Conservation (phyloP, 768 basidiomycete genomes). For the Hypholoma fasciculare region DNA sequence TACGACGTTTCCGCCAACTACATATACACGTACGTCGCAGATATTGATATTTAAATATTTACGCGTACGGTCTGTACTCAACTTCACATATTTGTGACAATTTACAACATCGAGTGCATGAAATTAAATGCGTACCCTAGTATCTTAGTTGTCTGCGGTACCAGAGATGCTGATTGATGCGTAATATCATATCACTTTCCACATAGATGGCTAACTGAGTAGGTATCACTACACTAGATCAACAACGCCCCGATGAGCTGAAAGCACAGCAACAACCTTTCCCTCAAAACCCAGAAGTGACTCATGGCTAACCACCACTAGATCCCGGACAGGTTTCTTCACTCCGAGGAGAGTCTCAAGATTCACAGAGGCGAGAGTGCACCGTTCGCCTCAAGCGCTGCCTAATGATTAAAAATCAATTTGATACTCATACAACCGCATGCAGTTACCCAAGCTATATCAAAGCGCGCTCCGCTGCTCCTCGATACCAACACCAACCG, state of each 20-base stretch:
- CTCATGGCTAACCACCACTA: constrained; percentile 37
- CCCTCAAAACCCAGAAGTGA: constrained; percentile 39
- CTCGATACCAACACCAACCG: constrained; percentile 61
- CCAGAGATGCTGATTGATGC: too few species aligned
- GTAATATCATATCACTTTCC: too few species aligned
- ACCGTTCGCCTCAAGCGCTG: constrained; percentile 21
- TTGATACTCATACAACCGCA: background rate
- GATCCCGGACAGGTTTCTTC: constrained; percentile 30
- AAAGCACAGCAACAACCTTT: constrained; percentile 42
- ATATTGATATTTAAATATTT: too few species aligned
- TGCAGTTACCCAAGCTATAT: constrained; percentile 69
- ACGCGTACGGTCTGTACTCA: too few species aligned
- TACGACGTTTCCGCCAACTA: too few species aligned
- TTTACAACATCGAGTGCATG: too few species aligned
- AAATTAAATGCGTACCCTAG: too few species aligned
- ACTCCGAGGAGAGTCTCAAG: constrained; percentile 42
- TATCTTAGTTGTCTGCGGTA: too few species aligned
- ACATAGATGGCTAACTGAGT: background rate
- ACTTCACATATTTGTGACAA: too few species aligned
- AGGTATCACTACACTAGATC: constrained; percentile 13
- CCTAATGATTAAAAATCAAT: constrained; percentile 4
- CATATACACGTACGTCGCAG: too few species aligned
- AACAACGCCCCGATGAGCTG: constrained; percentile 22
- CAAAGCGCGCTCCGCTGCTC: constrained; percentile 67
- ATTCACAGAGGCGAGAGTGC: constrained; percentile 37